These are phyloP conservation scores for Baeospora myosura DNA, from an alignment of 1,284 basidiomycete species.

Conservation along the genomic window DNA sequence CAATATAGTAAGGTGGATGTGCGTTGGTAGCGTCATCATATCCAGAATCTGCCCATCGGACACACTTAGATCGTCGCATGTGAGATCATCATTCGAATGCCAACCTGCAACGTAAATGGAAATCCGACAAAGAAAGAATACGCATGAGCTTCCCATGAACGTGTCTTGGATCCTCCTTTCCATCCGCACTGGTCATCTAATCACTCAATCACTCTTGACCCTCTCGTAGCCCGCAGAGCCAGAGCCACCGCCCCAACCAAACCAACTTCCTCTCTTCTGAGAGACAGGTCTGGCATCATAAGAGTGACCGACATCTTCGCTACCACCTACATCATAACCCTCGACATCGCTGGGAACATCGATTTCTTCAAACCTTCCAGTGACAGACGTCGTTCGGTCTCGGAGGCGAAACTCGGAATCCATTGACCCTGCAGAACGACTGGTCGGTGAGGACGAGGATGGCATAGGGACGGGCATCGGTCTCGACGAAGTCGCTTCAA, in stretches of 20 bases:
- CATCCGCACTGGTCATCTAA: too few relatives aligned
- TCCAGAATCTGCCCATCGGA: too few relatives aligned
- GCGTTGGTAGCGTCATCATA: too few relatives aligned
- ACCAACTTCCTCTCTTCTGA: conserved; percentile 28
- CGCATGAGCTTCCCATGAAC: too few relatives aligned
- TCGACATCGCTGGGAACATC: conserved; percentile 62
- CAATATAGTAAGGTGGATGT: too few relatives aligned
- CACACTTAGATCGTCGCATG: too few relatives aligned
- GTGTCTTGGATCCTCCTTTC: too few relatives aligned
- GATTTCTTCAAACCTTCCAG: conserved; percentile 52
- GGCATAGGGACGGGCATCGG: conserved; percentile 28
- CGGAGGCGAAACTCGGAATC: conserved; percentile 35
- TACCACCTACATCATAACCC: conserved; percentile 38
- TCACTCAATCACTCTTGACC: conserved; percentile 16
- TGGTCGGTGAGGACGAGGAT: conserved; percentile 23
- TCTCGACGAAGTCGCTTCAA: conserved; percentile 17
- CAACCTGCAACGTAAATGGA: too few relatives aligned
- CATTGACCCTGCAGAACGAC: conserved; percentile 29
- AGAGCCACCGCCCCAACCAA: conserved; percentile 29
- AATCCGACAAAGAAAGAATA: too few relatives aligned
- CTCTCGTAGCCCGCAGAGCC: conserved; percentile 22
- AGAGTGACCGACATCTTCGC: conserved; percentile 12
- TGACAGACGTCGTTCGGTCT: conserved; percentile 31
- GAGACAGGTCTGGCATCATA: conserved; percentile 16
- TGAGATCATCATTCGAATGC: too few relatives aligned